Evolutionary conservation across 2,329 filamentous ascomycete species (phyloP).

Genomic region (Aspergillus fumigatus): DNA sequence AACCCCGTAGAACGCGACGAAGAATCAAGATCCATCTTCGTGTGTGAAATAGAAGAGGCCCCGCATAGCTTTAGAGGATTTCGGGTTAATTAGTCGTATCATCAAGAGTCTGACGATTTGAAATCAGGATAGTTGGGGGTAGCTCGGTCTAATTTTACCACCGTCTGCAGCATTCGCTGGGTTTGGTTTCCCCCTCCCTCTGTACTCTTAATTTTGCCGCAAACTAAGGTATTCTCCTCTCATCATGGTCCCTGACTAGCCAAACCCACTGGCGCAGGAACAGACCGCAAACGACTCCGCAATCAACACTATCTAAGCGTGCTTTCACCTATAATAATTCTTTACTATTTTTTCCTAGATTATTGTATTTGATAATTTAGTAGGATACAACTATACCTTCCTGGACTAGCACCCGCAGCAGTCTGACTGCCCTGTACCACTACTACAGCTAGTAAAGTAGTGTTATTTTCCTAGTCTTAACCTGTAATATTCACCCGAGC

Average conservation of each 20-base stretch:
- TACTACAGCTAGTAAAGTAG: neutral
- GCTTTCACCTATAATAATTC: neutral
- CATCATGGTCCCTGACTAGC: conserved; percentile 12
- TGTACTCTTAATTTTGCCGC: no score
- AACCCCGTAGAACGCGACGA: conserved; percentile 1
- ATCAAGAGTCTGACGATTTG: neutral
- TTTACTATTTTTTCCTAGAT: neutral
- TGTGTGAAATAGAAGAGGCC: conserved; percentile 7
- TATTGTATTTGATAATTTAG: neutral
- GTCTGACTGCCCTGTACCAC: neutral
- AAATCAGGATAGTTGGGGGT: no score
- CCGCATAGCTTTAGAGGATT: neutral
- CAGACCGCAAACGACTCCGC: conserved; percentile 15
- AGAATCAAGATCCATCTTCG: conserved; percentile 11
- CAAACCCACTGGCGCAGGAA: conserved; percentile 13
- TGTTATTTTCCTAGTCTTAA: neutral
- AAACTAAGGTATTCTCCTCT: no score
- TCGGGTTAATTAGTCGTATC: neutral
- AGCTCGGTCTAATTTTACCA: no score
- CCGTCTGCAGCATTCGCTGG: no score
- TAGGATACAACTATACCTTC: conserved; percentile 3
- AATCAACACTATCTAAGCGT: neutral
- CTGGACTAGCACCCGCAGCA: conserved; percentile 8
- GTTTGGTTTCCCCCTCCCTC: neutral
- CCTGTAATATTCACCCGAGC: conserved; percentile 10